A percentile compares a stretch with the other conserved stretches of the same genome.
These are phyloP conservation scores for Biscogniauxia sp. DNA, from an alignment of 2,329 filamentous ascomycete species.

Conservation along the genomic window DNA sequence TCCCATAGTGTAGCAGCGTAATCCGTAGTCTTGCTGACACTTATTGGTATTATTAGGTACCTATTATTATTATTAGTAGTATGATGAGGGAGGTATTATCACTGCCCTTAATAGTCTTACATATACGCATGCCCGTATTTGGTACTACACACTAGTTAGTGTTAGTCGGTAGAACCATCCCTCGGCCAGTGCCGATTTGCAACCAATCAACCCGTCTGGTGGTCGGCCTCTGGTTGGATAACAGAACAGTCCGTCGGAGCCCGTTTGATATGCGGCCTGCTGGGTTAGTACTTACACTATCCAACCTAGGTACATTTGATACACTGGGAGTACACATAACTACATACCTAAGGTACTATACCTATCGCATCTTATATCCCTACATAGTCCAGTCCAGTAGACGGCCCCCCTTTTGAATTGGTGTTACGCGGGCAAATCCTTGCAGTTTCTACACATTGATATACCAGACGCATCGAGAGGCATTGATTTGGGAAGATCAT, in stretches of 20 bases:
- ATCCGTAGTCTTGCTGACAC: neutral
- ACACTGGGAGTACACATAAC: no score
- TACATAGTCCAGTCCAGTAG: neutral
- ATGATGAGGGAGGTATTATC: neutral
- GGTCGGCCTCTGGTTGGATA: neutral
- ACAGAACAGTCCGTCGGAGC: neutral
- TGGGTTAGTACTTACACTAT: neutral
- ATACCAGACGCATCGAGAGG: neutral
- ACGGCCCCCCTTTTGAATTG: neutral
- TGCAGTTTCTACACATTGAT: neutral
- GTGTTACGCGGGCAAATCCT: neutral
- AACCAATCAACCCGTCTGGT: neutral
- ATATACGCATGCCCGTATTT: neutral
- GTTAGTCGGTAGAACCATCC: neutral
- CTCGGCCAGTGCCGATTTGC: neutral
- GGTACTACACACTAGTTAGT: neutral
- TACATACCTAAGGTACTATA: no score
- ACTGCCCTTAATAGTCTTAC: neutral
- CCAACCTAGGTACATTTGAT: no score
- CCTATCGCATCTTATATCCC: neutral
- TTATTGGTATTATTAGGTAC: neutral
- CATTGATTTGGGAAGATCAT: neutral
- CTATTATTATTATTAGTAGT: neutral
- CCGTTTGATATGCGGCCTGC: neutral
- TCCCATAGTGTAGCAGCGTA: no score